phyloP scores from a whole-genome alignment of 2,329 filamentous ascomycete species.

The Penicillium sp. region DNA sequence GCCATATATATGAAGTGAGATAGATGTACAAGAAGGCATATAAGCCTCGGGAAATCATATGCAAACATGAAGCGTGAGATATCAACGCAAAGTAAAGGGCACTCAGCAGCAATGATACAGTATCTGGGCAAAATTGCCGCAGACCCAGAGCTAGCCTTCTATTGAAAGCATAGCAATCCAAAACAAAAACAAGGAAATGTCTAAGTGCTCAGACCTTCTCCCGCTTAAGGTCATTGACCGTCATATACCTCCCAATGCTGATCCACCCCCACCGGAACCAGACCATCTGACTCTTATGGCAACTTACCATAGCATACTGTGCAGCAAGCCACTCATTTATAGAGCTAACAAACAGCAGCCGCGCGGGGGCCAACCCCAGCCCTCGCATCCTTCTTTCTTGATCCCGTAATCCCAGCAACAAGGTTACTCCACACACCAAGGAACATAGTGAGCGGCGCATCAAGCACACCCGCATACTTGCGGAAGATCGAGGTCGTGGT shows the following conservation, averaged over 20 bases:
- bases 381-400: conserved; percentile 4
- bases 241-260: conserved; percentile 86
- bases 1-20: not conserved
- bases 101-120: not conserved
- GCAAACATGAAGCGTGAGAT: conserved; percentile 1
- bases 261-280: conserved; percentile 99
- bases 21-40: conserved; percentile 1
- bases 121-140: not conserved
- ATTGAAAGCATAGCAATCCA: not conserved
- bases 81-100: not conserved
- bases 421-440: conserved; percentile 50
- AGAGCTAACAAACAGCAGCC: conserved; percentile 70
- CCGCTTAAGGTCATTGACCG: conserved; percentile 78
- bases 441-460: conserved; percentile 69
- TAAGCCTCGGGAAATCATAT: not conserved
- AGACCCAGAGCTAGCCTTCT: not conserved
- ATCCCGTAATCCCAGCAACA: conserved; percentile 6
- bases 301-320: conserved; percentile 82
- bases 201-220: conserved; percentile 47
- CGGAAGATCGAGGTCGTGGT: conserved; percentile 68
- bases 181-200: not conserved
- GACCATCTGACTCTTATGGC: conserved; percentile 93
- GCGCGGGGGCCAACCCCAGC: conserved; percentile 41
- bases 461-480: conserved; percentile 79
- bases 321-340: conserved; percentile 65